Percentiles rank a stretch among this genome's conserved stretches.
These are phyloP conservation scores for Rhynchospora pubera DNA, from an alignment of 176 grass and related monocot genomes.

Conservation along the genomic window DNA sequence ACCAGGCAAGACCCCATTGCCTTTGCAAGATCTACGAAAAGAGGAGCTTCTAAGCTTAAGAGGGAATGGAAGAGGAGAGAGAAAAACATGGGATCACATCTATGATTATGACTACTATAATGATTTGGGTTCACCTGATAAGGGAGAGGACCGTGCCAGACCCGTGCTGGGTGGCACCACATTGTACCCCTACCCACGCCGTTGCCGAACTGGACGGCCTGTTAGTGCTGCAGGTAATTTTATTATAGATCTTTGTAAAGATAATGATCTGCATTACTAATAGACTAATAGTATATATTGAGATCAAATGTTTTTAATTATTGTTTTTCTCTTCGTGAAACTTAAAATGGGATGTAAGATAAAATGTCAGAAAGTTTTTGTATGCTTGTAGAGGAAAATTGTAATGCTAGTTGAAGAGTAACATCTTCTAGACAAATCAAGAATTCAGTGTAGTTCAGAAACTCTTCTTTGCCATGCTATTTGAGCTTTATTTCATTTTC, in stretches of 20 bases:
- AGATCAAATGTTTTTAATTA: not conserved
- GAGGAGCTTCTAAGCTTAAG: slow-evolving; percentile 58
- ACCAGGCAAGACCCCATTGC: slow-evolving; percentile 51
- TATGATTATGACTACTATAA: slow-evolving; percentile 85
- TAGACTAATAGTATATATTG: not conserved
- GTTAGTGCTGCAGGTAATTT: slow-evolving; percentile 35
- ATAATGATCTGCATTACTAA: not conserved
- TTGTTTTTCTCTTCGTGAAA: not conserved
- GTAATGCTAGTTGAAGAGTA: not conserved
- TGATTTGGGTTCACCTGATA: slow-evolving; percentile 67
- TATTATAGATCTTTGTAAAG: slow-evolving; percentile 7
- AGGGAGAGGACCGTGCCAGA: slow-evolving; percentile 34
- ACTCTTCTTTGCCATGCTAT: not conserved
- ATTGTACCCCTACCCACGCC: slow-evolving; percentile 58
- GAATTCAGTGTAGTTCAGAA: not conserved
- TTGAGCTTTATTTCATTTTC: not conserved
- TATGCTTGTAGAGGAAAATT: not conserved
- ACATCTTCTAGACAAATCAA: not conserved
- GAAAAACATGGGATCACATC: slow-evolving; percentile 69
- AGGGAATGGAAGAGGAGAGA: slow-evolving; percentile 57
- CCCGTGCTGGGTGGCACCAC: slow-evolving; percentile 56
- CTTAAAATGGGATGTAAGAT: not conserved
- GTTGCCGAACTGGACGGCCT: slow-evolving; percentile 63
- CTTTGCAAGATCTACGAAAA: slow-evolving; percentile 42
- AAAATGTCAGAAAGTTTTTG: not conserved